Percentiles rank a stretch among this genome's conserved stretches.
Evolutionary conservation across 169 alveolate genomes (phyloP).

Genomic region (Theileria parva): DNA sequence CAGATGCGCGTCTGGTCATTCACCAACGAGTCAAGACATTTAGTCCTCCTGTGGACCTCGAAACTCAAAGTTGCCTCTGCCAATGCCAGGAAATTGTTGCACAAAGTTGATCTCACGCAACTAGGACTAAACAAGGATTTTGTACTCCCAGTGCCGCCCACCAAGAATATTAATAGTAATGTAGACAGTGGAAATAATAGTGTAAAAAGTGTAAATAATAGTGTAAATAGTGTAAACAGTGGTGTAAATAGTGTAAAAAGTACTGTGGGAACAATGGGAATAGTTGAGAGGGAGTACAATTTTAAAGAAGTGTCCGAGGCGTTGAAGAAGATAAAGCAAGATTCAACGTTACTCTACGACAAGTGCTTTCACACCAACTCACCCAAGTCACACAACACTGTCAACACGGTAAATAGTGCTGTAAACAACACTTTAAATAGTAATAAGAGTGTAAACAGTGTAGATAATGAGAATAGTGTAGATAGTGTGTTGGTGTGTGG

Average conservation of each 20-base stretch:
- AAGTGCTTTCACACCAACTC: conserved; percentile 46
- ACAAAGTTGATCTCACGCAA: neutral
- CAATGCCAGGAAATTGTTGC: no score
- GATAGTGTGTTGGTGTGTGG: no score
- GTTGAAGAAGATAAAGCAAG: conserved; percentile 35
- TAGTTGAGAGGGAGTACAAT: neutral
- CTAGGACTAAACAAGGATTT: neutral
- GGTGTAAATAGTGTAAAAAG: neutral
- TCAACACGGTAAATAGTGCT: no score
- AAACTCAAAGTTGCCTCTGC: neutral
- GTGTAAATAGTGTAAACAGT: no score
- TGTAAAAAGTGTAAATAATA: no score
- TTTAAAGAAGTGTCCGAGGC: conserved; percentile 37
- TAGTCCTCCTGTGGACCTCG: conserved; percentile 41
- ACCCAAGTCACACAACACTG: no score
- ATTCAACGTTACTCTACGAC: conserved; percentile 42
- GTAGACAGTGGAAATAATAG: no score
- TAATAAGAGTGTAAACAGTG: no score
- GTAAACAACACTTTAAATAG: no score
- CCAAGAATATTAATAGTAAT: neutral
- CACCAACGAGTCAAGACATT: conserved; percentile 50
- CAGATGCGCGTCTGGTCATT: conserved; percentile 48
- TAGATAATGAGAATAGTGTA: no score
- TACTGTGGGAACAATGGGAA: neutral
- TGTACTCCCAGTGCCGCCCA: conserved; percentile 4